Conservation (phyloP, 2,329 filamentous ascomycete species). For the Trichoderma brevicompactum region DNA sequence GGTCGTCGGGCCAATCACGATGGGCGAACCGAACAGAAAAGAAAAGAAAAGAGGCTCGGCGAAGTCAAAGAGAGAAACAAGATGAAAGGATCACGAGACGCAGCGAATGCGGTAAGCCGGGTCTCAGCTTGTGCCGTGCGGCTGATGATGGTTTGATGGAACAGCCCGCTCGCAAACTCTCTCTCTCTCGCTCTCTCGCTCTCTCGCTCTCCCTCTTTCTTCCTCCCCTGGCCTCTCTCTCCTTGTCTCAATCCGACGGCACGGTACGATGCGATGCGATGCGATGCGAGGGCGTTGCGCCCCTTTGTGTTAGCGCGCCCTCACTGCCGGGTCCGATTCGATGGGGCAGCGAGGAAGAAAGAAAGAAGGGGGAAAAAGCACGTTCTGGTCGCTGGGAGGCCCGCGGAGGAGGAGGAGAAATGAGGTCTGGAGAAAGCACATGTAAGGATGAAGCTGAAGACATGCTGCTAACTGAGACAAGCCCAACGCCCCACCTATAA, state of each 20-base stretch:
- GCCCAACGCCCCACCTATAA: neutral
- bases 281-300: neutral
- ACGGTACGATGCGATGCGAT: conserved; percentile 15
- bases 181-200: neutral
- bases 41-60: neutral
- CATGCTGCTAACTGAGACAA: neutral
- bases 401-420: neutral
- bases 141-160: conserved; percentile 11
- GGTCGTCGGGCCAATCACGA: neutral
- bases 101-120: neutral
- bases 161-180: too few relatives aligned
- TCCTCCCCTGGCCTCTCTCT: neutral
- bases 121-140: conserved; percentile 13
- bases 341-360: neutral
- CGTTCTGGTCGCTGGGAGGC: too few relatives aligned
- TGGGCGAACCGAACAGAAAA: neutral
- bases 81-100: conserved; percentile 25
- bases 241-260: conserved; percentile 13
- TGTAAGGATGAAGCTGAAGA: conserved; percentile 8
- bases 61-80: conserved; percentile 13
- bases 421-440: neutral
- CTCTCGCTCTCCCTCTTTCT: neutral
- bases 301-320: neutral
- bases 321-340: neutral
- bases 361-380: too few relatives aligned